Percentiles rank a stretch among this genome's conserved stretches.
Conservation (phyloP, 345 rosid species). For the Melaleuca quinquenervia region DNA sequence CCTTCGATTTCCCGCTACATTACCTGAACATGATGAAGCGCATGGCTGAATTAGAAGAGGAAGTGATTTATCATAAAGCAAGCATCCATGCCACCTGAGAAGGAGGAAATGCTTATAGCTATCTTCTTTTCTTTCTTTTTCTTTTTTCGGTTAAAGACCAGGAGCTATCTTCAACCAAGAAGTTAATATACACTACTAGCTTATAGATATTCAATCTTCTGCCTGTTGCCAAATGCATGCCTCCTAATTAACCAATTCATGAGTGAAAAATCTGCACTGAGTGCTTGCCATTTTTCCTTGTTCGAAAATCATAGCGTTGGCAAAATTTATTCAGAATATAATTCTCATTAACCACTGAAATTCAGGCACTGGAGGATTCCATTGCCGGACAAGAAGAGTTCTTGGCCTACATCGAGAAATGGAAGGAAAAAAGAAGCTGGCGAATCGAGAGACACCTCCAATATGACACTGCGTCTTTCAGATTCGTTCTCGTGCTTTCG, state of each 20-base stretch:
- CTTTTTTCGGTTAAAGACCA: no score
- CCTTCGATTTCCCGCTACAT: conserved; percentile 19
- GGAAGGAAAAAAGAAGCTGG: conserved; percentile 32
- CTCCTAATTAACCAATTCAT: neutral
- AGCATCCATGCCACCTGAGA: conserved; percentile 31
- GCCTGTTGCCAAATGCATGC: neutral
- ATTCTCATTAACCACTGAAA: neutral
- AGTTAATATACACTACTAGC: conserved; percentile 21
- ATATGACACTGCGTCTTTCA: neutral
- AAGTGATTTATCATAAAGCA: conserved; percentile 20
- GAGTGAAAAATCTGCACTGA: neutral
- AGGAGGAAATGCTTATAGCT: conserved; percentile 51
- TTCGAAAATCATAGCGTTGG: neutral
- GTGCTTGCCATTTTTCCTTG: neutral
- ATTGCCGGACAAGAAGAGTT: conserved; percentile 32
- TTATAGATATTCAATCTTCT: neutral
- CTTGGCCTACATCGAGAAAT: conserved; percentile 32
- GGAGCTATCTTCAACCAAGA: conserved; percentile 49
- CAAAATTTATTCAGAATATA: neutral
- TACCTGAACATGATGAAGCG: conserved; percentile 43
- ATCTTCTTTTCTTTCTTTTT: no score
- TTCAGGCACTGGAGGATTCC: conserved; percentile 22
- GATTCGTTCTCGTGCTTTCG: neutral
- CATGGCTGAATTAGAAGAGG: conserved; percentile 60
- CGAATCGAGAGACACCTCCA: neutral